Conservation (phyloP, 495 filamentous ascomycete genomes). For the Penicillium roqueforti region DNA sequence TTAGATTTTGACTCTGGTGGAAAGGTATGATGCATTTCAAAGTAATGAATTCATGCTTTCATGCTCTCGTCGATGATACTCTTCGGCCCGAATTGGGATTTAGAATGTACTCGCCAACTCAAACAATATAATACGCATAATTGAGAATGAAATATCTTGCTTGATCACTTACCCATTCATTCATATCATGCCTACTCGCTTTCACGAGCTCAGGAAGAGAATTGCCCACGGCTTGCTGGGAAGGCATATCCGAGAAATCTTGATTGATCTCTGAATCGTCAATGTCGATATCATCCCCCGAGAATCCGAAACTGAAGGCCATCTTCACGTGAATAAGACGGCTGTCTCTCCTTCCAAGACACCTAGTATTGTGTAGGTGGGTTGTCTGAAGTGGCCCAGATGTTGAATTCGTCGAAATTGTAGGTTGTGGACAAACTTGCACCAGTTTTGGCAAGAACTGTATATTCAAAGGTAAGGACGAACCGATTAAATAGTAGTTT, state of each 20-base stretch:
- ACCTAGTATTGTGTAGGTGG: not conserved
- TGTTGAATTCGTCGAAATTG: not conserved
- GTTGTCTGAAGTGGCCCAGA: not conserved
- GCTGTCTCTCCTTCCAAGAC: not conserved
- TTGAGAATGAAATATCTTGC: not conserved
- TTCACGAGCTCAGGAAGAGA: constrained; percentile 32
- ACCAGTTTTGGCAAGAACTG: not conserved
- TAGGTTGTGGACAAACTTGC: not conserved
- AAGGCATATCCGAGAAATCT: constrained; percentile 11
- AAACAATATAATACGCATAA: constrained; percentile 14
- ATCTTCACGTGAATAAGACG: constrained; percentile 8
- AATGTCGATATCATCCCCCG: constrained; percentile 78
- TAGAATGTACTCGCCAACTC: constrained; percentile 20
- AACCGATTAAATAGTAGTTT: not conserved
- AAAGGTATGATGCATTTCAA: constrained; percentile 15
- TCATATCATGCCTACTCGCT: constrained; percentile 39
- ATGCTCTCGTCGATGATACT: not conserved
- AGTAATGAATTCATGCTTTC: not conserved
- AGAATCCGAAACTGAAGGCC: constrained; percentile 76
- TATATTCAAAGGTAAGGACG: not conserved
- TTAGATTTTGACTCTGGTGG: constrained; percentile 45
- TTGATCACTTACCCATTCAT: constrained; percentile 43
- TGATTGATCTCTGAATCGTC: constrained; percentile 41
- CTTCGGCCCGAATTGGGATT: not conserved
- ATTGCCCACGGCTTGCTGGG: constrained; percentile 8